phyloP scores from a whole-genome alignment of 2,329 filamentous ascomycete species.

The Colletotrichum musae region DNA sequence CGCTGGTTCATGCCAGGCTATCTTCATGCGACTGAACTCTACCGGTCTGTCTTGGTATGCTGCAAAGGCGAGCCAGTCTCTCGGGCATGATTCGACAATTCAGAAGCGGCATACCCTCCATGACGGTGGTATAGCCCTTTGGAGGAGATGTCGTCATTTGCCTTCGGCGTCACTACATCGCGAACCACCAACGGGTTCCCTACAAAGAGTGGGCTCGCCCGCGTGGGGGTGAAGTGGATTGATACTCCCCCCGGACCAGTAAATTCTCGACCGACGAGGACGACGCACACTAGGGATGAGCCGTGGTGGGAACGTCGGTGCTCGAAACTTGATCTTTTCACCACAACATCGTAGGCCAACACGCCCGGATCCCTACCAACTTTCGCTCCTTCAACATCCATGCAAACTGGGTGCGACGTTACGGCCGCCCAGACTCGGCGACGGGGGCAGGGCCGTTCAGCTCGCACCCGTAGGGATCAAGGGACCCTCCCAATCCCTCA shows the following conservation, averaged over 20 bases:
- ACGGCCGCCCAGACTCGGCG: slow-evolving; percentile 3
- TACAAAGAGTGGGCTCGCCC: slow-evolving; percentile 16
- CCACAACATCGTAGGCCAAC: not conserved
- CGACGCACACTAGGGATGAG: slow-evolving; percentile 19
- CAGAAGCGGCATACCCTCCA: not conserved
- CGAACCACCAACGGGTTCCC: not conserved
- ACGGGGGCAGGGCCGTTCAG: not conserved
- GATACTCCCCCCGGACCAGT: not conserved
- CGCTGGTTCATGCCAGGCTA: too few relatives aligned
- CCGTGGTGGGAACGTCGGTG: slow-evolving; percentile 13
- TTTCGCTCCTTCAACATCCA: not conserved
- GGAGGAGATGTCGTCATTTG: slow-evolving; percentile 35
- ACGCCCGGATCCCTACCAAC: not conserved
- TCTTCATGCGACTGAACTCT: not conserved
- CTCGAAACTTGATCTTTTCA: not conserved
- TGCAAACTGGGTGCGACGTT: slow-evolving; percentile 18
- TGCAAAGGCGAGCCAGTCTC: not conserved
- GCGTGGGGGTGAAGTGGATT: slow-evolving; percentile 13
- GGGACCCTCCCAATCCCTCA: not conserved
- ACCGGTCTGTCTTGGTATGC: not conserved
- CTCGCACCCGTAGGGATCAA: not conserved
- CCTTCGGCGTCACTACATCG: slow-evolving; percentile 37
- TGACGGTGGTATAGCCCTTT: slow-evolving; percentile 2
- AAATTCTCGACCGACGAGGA: not conserved
- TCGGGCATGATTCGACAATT: not conserved